Percentiles rank a stretch among this genome's conserved stretches.
phyloP scores from a whole-genome alignment of 805 yeast species.

The Phaffomyces antillensis region DNA sequence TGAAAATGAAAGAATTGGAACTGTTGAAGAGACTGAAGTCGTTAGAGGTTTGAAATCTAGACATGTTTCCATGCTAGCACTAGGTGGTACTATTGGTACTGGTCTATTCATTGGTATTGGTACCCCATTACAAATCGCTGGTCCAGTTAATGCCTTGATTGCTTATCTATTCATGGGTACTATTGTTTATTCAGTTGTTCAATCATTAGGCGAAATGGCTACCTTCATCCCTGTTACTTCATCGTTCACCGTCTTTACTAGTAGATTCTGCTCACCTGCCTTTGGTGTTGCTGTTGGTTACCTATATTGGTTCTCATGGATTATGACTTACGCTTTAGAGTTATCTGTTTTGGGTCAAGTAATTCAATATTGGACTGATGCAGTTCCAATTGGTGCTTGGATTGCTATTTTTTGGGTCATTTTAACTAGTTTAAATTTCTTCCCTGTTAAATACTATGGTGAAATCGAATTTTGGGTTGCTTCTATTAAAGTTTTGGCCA shows the following conservation, averaged over 20 bases:
- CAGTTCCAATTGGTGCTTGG: constrained; percentile 70
- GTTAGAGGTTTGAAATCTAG: constrained; percentile 56
- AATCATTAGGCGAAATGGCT: constrained; percentile 76
- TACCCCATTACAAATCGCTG: constrained; percentile 48
- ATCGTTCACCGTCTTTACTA: constrained; percentile 63
- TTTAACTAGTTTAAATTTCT: constrained; percentile 45
- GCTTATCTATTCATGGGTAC: constrained; percentile 64
- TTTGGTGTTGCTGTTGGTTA: constrained; percentile 68
- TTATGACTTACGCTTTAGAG: constrained; percentile 69
- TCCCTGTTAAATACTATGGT: constrained; percentile 48
- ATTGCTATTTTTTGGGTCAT: constrained; percentile 58
- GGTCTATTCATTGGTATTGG: constrained; percentile 67
- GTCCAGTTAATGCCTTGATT: constrained; percentile 63
- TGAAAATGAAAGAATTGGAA: background rate
- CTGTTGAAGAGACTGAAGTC: constrained; percentile 27
- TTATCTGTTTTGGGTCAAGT: constrained; percentile 66
- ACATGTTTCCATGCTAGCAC: constrained; percentile 68
- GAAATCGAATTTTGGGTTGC: constrained; percentile 49
- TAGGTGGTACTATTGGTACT: constrained; percentile 31
- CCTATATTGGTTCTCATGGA: constrained; percentile 74
- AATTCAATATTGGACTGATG: constrained; percentile 55
- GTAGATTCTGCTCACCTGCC: constrained; percentile 60
- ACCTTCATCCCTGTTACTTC: constrained; percentile 66
- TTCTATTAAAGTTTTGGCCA: constrained; percentile 56
- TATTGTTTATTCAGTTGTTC: constrained; percentile 58